phyloP scores from a whole-genome alignment of 202 grass and related monocot species.

The Hordeum pubiflorum region DNA sequence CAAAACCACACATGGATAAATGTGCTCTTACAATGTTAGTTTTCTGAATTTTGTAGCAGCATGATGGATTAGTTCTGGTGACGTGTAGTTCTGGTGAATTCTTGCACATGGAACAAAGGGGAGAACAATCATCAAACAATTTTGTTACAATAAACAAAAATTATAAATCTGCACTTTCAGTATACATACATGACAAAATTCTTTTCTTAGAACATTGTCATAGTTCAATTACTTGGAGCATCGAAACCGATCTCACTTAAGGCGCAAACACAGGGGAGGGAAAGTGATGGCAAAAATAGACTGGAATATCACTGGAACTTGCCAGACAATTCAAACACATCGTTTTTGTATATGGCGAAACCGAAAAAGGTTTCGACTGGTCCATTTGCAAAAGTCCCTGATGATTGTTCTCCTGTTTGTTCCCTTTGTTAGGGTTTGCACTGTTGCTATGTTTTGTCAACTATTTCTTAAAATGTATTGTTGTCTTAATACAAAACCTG shows the following conservation, averaged over 20 bases:
- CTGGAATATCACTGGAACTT: conserved; percentile 32
- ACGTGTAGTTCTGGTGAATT: no score
- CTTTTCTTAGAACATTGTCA: conserved; percentile 20
- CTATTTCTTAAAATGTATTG: no score
- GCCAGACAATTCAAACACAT: conserved; percentile 35
- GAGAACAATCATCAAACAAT: not conserved
- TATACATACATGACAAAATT: conserved; percentile 31
- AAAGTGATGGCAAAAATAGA: conserved; percentile 6
- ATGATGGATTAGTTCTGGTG: no score
- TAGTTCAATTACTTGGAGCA: conserved; percentile 22
- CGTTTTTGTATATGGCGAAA: conserved; percentile 34
- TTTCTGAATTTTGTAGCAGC: no score
- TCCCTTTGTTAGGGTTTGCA: no score
- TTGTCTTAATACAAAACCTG: no score
- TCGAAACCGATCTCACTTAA: conserved; percentile 9
- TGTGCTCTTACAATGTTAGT: no score
- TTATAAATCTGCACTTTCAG: not conserved
- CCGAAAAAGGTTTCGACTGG: not conserved
- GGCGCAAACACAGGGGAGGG: not conserved
- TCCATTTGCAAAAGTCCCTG: no score
- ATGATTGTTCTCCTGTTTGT: no score
- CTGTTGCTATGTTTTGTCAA: no score
- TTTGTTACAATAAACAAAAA: not conserved
- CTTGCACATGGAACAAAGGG: not conserved
- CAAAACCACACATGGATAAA: no score